These are phyloP conservation scores for Avena sativa DNA, from an alignment of 176 grass and related monocot species.

Conservation along the genomic window DNA sequence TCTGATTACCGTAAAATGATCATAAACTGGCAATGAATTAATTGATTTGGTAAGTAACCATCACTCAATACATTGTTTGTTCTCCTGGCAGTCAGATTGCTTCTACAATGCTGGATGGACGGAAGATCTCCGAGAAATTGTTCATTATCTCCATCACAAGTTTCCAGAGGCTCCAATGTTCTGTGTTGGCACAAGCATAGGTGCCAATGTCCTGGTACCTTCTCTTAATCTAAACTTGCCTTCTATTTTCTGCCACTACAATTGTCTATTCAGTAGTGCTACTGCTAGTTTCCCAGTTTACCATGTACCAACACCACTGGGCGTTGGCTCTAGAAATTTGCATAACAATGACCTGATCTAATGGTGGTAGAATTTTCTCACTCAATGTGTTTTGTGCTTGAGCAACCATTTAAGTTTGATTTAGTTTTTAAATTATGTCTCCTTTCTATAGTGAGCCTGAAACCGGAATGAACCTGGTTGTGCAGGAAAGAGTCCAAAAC, in stretches of 20 bases:
- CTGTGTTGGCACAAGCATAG: conserved; percentile 96
- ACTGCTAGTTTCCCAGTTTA: conserved; percentile 12
- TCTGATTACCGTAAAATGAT: conserved; percentile 17
- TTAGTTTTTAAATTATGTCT: neutral
- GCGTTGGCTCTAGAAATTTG: neutral
- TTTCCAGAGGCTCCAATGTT: conserved; percentile 78
- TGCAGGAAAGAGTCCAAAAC: conserved; percentile 2
- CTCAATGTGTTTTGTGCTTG: conserved; percentile 5
- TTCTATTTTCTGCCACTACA: neutral
- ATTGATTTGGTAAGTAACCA: conserved; percentile 31
- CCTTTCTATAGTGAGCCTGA: conserved; percentile 13
- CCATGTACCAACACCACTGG: neutral
- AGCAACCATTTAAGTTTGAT: conserved; percentile 11
- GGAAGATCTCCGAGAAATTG: conserved; percentile 77
- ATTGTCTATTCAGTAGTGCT: neutral
- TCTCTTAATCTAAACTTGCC: neutral
- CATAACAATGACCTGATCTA: conserved; percentile 7
- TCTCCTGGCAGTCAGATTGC: conserved; percentile 78
- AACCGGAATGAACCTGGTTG: conserved; percentile 14
- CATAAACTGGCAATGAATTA: conserved; percentile 27
- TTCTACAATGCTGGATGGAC: conserved; percentile 98
- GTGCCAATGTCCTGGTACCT: conserved; percentile 94
- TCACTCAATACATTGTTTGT: conserved; percentile 39
- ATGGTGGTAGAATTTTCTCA: neutral
- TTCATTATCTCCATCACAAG: conserved; percentile 81